Conservation (phyloP, 2,329 filamentous ascomycete genomes). For the Stylonectria norvegica region DNA sequence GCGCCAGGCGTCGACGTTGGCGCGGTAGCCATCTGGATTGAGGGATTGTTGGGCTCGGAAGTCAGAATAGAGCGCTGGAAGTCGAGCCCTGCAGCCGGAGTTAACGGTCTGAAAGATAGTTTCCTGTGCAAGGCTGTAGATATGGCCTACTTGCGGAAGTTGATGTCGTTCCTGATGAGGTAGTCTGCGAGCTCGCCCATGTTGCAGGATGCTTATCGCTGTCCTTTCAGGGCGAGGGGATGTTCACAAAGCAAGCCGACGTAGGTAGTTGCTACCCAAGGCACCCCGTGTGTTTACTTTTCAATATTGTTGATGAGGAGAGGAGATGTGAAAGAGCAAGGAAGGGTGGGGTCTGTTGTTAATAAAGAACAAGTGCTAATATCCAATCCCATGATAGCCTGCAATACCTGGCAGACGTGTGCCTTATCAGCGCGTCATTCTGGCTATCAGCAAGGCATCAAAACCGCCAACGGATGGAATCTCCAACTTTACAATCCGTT, state of each 20-base stretch:
- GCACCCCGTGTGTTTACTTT: no score
- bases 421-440: slow-evolving; percentile 15
- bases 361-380: slow-evolving; percentile 1
- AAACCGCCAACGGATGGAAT: no score
- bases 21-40: slow-evolving; percentile 81
- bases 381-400: no score
- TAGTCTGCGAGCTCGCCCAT: slow-evolving; percentile 70
- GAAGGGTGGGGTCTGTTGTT: not conserved
- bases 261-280: no score
- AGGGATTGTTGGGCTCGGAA: slow-evolving; percentile 70
- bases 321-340: not conserved
- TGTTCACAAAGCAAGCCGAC: no score
- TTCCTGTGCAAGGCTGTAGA: not conserved
- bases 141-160: slow-evolving; percentile 53
- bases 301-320: no score
- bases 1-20: slow-evolving; percentile 78
- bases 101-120: not conserved
- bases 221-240: no score
- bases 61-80: slow-evolving; percentile 86
- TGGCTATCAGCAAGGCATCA: slow-evolving; percentile 2
- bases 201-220: no score
- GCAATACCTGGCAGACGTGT: no score
- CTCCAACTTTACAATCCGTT: no score
- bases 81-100: slow-evolving; percentile 57
- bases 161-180: slow-evolving; percentile 57